These are phyloP conservation scores for Colletotrichum sp. DNA, from an alignment of 2,329 filamentous ascomycete genomes.

Conservation along the genomic window DNA sequence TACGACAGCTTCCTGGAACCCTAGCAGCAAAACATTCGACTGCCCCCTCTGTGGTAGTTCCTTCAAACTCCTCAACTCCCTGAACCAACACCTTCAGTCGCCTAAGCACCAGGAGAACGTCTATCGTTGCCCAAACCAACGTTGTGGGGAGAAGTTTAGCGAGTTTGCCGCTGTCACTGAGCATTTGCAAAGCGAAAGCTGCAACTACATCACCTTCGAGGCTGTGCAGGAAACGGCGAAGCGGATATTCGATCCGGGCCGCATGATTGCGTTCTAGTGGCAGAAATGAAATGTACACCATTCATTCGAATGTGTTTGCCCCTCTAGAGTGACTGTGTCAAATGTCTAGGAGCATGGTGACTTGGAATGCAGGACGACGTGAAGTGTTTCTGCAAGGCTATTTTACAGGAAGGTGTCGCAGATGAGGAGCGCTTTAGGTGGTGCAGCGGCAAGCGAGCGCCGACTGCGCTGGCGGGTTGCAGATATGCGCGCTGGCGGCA, in stretches of 20 bases:
- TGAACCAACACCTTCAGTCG: neutral
- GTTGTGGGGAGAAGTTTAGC: slow-evolving; percentile 41
- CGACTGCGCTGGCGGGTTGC: too few relatives aligned
- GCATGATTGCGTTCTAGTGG: neutral
- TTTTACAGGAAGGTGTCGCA: too few relatives aligned
- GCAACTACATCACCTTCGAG: slow-evolving; percentile 41
- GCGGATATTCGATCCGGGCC: neutral
- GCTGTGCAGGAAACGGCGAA: slow-evolving; percentile 36
- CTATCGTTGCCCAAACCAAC: slow-evolving; percentile 44
- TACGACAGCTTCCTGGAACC: slow-evolving; percentile 48
- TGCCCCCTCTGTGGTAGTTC: slow-evolving; percentile 22
- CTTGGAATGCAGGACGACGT: too few relatives aligned
- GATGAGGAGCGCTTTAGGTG: too few relatives aligned
- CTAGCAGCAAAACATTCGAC: slow-evolving; percentile 25
- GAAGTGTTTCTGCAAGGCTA: too few relatives aligned
- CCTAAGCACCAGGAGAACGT: slow-evolving; percentile 35
- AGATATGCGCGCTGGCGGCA: too few relatives aligned
- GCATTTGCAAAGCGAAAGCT: slow-evolving; percentile 49
- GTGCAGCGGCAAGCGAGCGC: too few relatives aligned
- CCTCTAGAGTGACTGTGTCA: too few relatives aligned
- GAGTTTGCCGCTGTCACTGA: slow-evolving; percentile 43
- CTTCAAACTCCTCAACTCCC: neutral
- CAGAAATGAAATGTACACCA: too few relatives aligned
- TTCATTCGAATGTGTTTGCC: too few relatives aligned
- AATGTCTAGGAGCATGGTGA: too few relatives aligned